phyloP scores from a whole-genome alignment of 2,329 filamentous ascomycete genomes.

The Colletotrichum lindemuthianum region DNA sequence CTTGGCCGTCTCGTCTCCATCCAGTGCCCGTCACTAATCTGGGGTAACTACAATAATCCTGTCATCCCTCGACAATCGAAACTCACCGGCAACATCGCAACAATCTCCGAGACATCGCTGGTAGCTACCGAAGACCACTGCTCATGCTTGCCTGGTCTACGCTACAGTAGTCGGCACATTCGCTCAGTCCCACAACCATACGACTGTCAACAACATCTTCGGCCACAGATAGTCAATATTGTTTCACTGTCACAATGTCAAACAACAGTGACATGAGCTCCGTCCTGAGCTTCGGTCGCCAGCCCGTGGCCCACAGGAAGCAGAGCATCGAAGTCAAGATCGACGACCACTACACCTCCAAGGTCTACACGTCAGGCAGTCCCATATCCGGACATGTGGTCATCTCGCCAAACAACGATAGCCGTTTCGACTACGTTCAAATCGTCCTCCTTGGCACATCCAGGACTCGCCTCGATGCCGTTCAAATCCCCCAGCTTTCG shows the following conservation, averaged over 20 bases:
- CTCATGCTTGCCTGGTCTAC: slow-evolving; percentile 21
- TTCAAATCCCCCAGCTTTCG: slow-evolving; percentile 58
- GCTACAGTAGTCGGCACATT: not conserved
- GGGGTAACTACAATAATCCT: slow-evolving; percentile 12
- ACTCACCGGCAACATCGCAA: not conserved
- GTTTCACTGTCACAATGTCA: slow-evolving; percentile 24
- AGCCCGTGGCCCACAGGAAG: slow-evolving; percentile 41
- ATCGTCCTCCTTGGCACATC: slow-evolving; percentile 63
- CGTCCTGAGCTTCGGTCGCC: slow-evolving; percentile 31
- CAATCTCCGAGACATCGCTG: slow-evolving; percentile 4
- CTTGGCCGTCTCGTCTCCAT: not conserved
- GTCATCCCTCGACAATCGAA: not conserved
- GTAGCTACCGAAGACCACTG: not conserved
- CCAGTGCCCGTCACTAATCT: slow-evolving; percentile 14
- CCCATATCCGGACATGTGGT: slow-evolving; percentile 59
- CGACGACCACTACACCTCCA: slow-evolving; percentile 63
- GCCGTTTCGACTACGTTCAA: slow-evolving; percentile 61
- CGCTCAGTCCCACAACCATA: too few species aligned
- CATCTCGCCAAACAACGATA: slow-evolving; percentile 56
- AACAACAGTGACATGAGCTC: slow-evolving; percentile 37
- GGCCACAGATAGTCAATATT: not conserved
- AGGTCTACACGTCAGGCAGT: slow-evolving; percentile 66
- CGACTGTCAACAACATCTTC: slow-evolving; percentile 3
- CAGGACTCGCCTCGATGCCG: slow-evolving; percentile 61
- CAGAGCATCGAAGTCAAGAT: slow-evolving; percentile 59